Base-by-base conservation (phyloP, 371 early-diverging fungal species). In the Capillidium heterosporum region DNA sequence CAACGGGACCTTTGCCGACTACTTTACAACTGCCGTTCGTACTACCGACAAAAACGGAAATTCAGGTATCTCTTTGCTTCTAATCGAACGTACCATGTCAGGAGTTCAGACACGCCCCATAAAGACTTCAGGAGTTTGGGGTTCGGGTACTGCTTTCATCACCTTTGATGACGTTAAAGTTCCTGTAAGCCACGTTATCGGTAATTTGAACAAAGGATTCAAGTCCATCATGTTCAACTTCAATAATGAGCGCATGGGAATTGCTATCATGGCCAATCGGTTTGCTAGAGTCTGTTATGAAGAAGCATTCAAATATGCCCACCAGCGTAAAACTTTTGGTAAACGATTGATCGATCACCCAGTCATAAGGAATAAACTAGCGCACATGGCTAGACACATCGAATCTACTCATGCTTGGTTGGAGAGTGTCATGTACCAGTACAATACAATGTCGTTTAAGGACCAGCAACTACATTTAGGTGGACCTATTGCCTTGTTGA, bases 371-470 rank as follows among this genome's bases (percentile, higher is more conserved):
- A 75, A 77, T 67, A 80, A 84, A 61, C 63, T 80, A 42, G 81
- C 77, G 1, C 73, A 80, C 44, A 89, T 89, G 89, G 76, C 84
- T 13, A 76, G 87, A 47, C 75, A 85, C 69, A 80, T 86, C 47
- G 92, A 91, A 65, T 85, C 89, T 1, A 84, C 86, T 0, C 87
- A 88, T 63, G 74, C 83, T 1, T 91, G 90, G 90, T 70, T 82
- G 63, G 92, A 91, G 64, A 65, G 57, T 23, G 65, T 76, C 35
- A 74, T 73, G 58, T 75, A 81, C 62, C 89, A 89, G 66, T 69
- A 76, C 41, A 69, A 67, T 57, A 67, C 66, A 7, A 78, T 89
- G 79, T 75, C 80, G 28, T 64, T 68, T n/a, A 75, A 81, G 17
- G 55, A 74, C 17, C 81, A 82, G 58, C 76, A 81, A 65, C 63